Percentiles rank a stretch among this genome's conserved stretches.
Evolutionary conservation across 202 grass and related monocot species (phyloP).

Genomic region (Miscanthus sacchariflorus): DNA sequence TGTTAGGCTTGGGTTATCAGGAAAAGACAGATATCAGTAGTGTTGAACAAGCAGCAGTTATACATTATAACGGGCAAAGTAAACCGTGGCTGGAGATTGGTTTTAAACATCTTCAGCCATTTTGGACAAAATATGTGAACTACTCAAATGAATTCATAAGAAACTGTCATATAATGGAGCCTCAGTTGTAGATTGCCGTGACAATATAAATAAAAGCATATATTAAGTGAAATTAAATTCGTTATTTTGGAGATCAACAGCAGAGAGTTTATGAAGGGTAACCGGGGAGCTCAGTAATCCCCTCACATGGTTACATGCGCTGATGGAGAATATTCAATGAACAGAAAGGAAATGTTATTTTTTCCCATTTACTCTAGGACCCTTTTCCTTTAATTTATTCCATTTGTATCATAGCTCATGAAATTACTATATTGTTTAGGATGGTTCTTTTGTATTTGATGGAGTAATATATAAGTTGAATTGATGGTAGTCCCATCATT

Average conservation of each 20-base stretch:
- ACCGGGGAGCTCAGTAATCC: conserved; percentile 41
- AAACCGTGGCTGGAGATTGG: conserved; percentile 99
- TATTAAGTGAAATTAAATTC: conserved; percentile 65
- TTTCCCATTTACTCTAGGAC: conserved; percentile 48
- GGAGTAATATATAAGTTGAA: conserved; percentile 65
- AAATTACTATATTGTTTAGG: conserved; percentile 54
- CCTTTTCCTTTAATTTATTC: conserved; percentile 60
- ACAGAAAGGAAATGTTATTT: conserved; percentile 51
- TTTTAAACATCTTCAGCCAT: conserved; percentile 90
- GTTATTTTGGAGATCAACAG: conserved; percentile 56
- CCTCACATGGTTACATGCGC: conserved; percentile 25
- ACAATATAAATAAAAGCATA: conserved; percentile 56
- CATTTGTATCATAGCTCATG: conserved; percentile 85
- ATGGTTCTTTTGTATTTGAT: conserved; percentile 61
- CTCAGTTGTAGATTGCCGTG: conserved; percentile 64
- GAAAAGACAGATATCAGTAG: conserved; percentile 86
- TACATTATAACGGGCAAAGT: conserved; percentile 98
- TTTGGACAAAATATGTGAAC: conserved; percentile 97
- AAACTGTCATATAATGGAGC: conserved; percentile 98
- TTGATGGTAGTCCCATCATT: conserved; percentile 51
- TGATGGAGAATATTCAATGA: conserved; percentile 50
- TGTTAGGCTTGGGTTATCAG: conserved; percentile 98
- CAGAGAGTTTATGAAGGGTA: conserved; percentile 38
- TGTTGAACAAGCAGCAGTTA: conserved; percentile 85
- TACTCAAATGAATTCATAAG: conserved; percentile 95